Evolutionary conservation across 2,329 filamentous ascomycete genomes (phyloP).

Genomic region (Calcarisporium arbuscula): DNA sequence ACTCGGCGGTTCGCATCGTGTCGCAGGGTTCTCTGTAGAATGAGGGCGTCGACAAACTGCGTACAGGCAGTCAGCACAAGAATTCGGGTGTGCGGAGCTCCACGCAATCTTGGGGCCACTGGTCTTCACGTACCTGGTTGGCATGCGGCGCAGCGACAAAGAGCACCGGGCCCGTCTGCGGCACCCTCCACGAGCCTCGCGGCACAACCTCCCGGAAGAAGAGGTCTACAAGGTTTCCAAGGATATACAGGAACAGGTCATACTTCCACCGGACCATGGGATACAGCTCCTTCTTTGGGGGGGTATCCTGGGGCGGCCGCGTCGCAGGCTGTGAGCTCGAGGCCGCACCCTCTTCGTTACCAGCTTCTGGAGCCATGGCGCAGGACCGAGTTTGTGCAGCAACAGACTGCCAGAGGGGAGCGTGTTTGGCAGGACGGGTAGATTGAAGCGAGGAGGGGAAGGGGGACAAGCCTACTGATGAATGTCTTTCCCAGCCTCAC

Average conservation of each 20-base stretch:
- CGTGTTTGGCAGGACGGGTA: too few species aligned
- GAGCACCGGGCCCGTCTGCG: conserved; percentile 79
- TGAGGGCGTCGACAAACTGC: conserved; percentile 90
- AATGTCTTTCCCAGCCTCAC: too few species aligned
- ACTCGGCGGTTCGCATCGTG: conserved; percentile 83
- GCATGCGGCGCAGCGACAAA: conserved; percentile 96
- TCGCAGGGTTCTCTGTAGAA: conserved; percentile 85
- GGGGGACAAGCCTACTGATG: too few species aligned
- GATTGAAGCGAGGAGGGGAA: too few species aligned
- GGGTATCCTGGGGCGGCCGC: conserved; percentile 3
- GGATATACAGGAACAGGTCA: conserved; percentile 69
- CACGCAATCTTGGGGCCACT: not conserved
- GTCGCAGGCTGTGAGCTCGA: conserved; percentile 11
- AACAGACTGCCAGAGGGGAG: too few species aligned
- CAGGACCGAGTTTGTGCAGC: too few species aligned
- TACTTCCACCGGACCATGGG: conserved; percentile 71
- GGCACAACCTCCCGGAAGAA: conserved; percentile 99
- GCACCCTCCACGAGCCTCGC: conserved; percentile 90
- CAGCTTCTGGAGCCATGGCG: conserved; percentile 13
- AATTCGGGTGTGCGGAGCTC: not conserved
- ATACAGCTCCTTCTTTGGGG: conserved; percentile 48
- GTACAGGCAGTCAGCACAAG: not conserved
- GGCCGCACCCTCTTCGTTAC: conserved; percentile 17
- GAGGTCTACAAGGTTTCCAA: conserved; percentile 81
- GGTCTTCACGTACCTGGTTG: conserved; percentile 66